Base-by-base conservation (phyloP, 1,284 basidiomycete genomes). In the Apiotrichum gamsii region DNA sequence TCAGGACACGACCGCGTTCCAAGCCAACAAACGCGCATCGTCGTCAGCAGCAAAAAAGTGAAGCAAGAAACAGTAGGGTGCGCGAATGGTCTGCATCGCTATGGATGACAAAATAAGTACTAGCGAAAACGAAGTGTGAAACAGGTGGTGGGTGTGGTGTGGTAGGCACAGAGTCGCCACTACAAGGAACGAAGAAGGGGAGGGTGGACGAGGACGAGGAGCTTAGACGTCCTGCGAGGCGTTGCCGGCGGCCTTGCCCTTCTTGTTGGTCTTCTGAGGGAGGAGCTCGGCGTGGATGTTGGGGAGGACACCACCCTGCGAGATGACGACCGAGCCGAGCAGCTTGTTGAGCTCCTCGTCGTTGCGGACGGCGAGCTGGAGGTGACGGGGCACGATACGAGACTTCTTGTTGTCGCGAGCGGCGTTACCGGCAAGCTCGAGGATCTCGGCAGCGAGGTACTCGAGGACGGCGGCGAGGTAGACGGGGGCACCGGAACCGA, bases 301-400 rank as follows among this genome's bases (percentile, higher is more conserved):
- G 43, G 88, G 88, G 35, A 91, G 82, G 49, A 91, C 88, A 82
- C 88, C 88, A 76, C 88, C 88, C 67, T 91, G 87, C 20, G 84
- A 87, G 76, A 91, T 90, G 66, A 87, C 83, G 56, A 90, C 88
- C 60, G 82, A 78, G 40, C 88, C 87, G 39, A 91, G 51, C 52
- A 64, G 57, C 54, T 59, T 62, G 62, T 57, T 67, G 50, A 73
- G 62, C 82, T 88, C 85, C 63, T 88, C 85, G 52, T 88, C 86
- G 72, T 88, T 88, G 59, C 87, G 80, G 73, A 93, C 89, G 59
- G 88, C 89, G 54, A 91, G 84, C 70, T 90, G 87, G 50, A 91
- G 72, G 74, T 91, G 88, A 69, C 89, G 82, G 51, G 89, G 89
- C 15, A 90, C 85, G 69, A 91, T 90, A 83, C 88, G 87, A 66